These are phyloP conservation scores for Gypsophila paniculata DNA, from an alignment of 179 eudicot species.

Conservation along the genomic window DNA sequence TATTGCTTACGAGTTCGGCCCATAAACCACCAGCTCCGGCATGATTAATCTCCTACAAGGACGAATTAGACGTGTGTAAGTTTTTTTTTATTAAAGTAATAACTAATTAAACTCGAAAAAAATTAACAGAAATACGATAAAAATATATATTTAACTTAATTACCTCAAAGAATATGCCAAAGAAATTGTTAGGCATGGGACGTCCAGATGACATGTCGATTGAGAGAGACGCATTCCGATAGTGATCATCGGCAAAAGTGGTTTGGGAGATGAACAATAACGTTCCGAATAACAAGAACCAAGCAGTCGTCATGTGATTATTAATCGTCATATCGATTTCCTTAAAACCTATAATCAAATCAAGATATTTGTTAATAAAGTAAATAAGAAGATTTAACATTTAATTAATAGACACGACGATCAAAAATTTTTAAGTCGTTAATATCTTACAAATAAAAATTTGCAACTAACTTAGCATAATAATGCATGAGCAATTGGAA, in stretches of 20 bases:
- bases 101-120: no score
- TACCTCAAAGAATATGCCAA: conserved; percentile 42
- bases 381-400: no score
- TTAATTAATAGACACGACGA: no score
- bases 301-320: neutral
- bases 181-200: conserved; percentile 27
- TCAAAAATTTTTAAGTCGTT: no score
- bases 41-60: conserved; percentile 35
- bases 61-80: no score
- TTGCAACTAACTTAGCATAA: no score
- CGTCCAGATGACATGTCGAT: conserved; percentile 20
- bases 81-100: no score
- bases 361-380: no score
- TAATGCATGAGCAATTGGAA: no score
- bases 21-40: conserved; percentile 51
- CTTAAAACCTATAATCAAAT: no score
- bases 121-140: no score
- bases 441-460: no score
- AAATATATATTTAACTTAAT: neutral
- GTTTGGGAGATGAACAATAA: conserved; percentile 2
- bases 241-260: neutral
- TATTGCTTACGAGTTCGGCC: conserved; percentile 40
- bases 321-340: neutral
- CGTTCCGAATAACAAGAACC: neutral
- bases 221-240: conserved; percentile 10